These are phyloP conservation scores for Hypoxylon sp. DNA, from an alignment of 2,329 filamentous ascomycete species.

Conservation along the genomic window DNA sequence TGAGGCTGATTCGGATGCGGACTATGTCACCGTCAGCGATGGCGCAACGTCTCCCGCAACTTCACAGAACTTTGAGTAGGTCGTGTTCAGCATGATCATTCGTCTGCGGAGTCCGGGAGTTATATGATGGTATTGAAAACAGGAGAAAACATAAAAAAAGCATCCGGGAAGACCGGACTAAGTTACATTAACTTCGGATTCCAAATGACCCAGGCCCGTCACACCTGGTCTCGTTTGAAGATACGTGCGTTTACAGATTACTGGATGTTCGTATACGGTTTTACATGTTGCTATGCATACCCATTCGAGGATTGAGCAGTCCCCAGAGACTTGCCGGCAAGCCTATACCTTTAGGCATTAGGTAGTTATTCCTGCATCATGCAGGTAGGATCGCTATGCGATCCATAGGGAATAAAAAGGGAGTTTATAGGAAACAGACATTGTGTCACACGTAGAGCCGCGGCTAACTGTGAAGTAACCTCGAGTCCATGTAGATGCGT, in stretches of 20 bases:
- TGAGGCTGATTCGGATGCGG: background rate
- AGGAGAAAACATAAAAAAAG: too few relatives aligned
- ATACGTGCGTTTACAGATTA: background rate
- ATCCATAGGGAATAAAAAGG: background rate
- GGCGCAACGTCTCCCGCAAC: background rate
- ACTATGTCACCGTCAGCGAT: background rate
- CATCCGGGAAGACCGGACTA: background rate
- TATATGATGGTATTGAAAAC: too few relatives aligned
- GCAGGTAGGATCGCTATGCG: background rate
- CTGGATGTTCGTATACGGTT: background rate
- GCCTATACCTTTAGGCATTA: background rate
- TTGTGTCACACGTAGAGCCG: background rate
- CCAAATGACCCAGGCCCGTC: background rate
- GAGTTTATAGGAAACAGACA: background rate
- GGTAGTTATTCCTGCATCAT: background rate
- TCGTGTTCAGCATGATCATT: too few relatives aligned
- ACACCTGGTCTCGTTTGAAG: background rate
- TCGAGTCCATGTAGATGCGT: background rate
- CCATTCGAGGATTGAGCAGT: background rate
- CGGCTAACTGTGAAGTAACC: background rate
- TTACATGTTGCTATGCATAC: background rate
- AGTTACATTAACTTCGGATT: background rate
- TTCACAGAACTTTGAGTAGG: background rate
- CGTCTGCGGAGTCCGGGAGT: too few relatives aligned
- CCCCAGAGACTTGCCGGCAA: background rate